Evolutionary conservation across 805 yeast genomes (phyloP).

Genomic region (Priceomyces melissophilus): DNA sequence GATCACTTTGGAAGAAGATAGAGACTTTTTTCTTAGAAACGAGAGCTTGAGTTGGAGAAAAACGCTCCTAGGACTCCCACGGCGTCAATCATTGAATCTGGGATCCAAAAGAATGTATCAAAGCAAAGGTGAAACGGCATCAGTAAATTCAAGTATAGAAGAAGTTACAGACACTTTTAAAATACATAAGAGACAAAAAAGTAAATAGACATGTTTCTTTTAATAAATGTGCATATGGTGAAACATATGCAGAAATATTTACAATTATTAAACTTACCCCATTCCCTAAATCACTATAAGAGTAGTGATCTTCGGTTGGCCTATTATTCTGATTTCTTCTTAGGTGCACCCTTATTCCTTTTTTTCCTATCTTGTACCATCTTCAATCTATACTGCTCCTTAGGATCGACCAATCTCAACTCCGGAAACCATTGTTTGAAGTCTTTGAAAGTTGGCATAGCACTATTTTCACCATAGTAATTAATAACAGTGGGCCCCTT

Average conservation of each 20-base stretch:
- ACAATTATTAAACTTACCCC: neutral
- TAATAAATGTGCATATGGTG: neutral
- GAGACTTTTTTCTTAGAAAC: too few species aligned
- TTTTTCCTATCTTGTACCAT: constrained; percentile 66
- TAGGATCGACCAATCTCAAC: constrained; percentile 56
- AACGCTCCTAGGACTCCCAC: too few species aligned
- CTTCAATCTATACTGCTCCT: constrained; percentile 64
- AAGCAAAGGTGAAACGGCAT: too few species aligned
- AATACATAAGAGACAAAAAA: constrained; percentile 11
- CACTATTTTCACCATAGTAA: constrained; percentile 69
- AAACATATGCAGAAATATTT: neutral
- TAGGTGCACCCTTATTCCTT: constrained; percentile 88
- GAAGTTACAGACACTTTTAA: constrained; percentile 29
- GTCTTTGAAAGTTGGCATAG: constrained; percentile 61
- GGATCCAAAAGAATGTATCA: too few species aligned
- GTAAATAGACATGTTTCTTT: constrained; percentile 1
- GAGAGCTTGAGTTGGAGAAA: too few species aligned
- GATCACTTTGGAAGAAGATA: too few species aligned
- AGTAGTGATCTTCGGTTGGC: neutral
- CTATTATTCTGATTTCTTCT: constrained; percentile 46
- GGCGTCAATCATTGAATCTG: too few species aligned
- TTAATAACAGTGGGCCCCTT: constrained; percentile 67
- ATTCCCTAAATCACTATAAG: neutral
- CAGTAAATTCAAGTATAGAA: constrained; percentile 8
- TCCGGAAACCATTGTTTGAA: constrained; percentile 52